Evolutionary conservation across 1,284 basidiomycete species (phyloP).

Genomic region (Marasmius tenuissimus): DNA sequence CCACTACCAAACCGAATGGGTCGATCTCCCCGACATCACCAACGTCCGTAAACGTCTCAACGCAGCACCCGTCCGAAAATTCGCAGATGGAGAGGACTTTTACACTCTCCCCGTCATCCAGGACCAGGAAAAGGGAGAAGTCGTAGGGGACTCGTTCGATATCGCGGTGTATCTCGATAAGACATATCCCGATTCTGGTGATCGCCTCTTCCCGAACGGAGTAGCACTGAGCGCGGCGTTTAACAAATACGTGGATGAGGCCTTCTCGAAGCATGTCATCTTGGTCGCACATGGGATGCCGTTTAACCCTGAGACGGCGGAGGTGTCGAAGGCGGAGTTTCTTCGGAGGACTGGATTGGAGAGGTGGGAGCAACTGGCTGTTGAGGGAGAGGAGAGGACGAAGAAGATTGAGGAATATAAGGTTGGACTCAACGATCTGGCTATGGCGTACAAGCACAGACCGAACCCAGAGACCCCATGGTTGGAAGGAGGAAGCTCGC

Average conservation of each 20-base stretch:
- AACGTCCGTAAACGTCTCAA: constrained; percentile 10
- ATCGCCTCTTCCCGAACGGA: constrained; percentile 11
- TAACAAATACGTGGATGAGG: constrained; percentile 4
- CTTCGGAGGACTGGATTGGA: constrained; percentile 8
- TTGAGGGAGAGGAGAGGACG: not conserved
- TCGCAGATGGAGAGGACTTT: constrained; percentile 11
- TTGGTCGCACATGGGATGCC: not conserved
- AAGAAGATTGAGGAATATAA: not conserved
- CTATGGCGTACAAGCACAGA: not conserved
- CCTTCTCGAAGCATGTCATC: constrained; percentile 4
- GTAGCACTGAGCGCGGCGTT: constrained; percentile 3
- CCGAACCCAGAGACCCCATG: not conserved
- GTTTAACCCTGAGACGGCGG: constrained; percentile 9
- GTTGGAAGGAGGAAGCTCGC: not conserved
- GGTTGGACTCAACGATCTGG: not conserved
- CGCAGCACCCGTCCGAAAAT: constrained; percentile 4
- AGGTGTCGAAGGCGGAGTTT: constrained; percentile 2
- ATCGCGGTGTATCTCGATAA: constrained; percentile 24
- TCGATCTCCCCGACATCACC: constrained; percentile 19
- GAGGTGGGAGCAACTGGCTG: not conserved
- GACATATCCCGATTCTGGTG: constrained; percentile 16
- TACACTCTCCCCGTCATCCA: constrained; percentile 26
- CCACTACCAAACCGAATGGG: constrained; percentile 17
- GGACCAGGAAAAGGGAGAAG: constrained; percentile 14
- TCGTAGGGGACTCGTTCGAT: constrained; percentile 17